Percentiles rank a stretch among this genome's conserved stretches.
Evolutionary conservation across 2,329 filamentous ascomycete genomes (phyloP).

Genomic region (Fusarium graminum): DNA sequence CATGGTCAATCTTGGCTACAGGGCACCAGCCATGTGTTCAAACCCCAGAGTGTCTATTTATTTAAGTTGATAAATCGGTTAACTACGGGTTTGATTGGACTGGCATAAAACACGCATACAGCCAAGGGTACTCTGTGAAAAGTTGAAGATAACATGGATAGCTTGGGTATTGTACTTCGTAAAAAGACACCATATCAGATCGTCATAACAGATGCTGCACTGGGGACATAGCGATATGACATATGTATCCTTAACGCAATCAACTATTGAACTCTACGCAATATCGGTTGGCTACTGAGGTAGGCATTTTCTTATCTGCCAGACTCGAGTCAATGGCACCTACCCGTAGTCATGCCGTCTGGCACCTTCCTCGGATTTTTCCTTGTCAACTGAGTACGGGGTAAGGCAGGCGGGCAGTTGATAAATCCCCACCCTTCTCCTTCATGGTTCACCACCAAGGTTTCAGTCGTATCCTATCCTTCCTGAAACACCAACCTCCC

Average conservation of each 20-base stretch:
- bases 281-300: too few relatives aligned
- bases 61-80: conserved; percentile 32
- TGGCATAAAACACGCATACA: not conserved
- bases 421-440: not conserved
- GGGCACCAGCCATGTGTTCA: conserved; percentile 13
- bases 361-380: conserved; percentile 5
- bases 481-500: conserved; percentile 38
- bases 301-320: not conserved
- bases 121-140: too few relatives aligned
- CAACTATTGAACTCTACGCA: too few relatives aligned
- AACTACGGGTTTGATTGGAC: conserved; percentile 6
- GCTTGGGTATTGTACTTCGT: too few relatives aligned
- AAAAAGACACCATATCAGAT: too few relatives aligned
- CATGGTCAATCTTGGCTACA: not conserved
- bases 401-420: not conserved
- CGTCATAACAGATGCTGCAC: too few relatives aligned
- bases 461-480: conserved; percentile 27
- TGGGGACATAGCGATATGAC: too few relatives aligned
- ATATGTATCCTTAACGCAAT: too few relatives aligned
- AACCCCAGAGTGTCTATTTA: conserved; percentile 24
- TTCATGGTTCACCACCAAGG: conserved; percentile 15
- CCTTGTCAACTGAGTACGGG: not conserved
- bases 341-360: not conserved
- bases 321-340: not conserved
- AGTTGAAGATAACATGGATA: too few relatives aligned